A percentile compares a stretch with the other conserved stretches of the same genome.
Conservation (phyloP, 305 asterid species). For the Fraxinus greggii region DNA sequence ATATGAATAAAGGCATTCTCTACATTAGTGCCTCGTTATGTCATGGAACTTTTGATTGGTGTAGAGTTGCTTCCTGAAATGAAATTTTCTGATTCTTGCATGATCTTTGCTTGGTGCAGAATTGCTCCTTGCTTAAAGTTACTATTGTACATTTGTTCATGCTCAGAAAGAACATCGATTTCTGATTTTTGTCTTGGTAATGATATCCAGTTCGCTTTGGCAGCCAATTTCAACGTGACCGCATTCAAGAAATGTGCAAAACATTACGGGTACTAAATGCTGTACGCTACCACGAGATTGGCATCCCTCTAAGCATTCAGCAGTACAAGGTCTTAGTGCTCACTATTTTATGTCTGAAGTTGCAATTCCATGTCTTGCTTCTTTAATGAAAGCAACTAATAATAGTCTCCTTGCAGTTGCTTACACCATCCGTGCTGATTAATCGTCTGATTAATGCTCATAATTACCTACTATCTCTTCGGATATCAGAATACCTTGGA, state of each 20-base stretch:
- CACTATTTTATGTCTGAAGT: constrained; percentile 20
- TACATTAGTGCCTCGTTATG: constrained; percentile 3
- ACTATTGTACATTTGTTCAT: constrained; percentile 18
- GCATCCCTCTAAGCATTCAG: constrained; percentile 88
- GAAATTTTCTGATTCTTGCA: constrained; percentile 5
- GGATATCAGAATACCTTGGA: constrained; percentile 80
- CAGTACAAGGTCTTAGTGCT: constrained; percentile 73
- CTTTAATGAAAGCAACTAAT: not conserved
- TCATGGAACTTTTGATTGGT: constrained; percentile 17
- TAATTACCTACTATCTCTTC: constrained; percentile 75
- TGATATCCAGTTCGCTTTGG: constrained; percentile 87
- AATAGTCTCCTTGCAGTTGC: constrained; percentile 51
- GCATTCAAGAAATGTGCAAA: constrained; percentile 77
- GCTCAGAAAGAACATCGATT: constrained; percentile 36
- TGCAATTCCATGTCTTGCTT: constrained; percentile 18
- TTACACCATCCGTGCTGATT: constrained; percentile 81
- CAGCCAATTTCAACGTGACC: constrained; percentile 91
- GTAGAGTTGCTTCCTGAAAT: constrained; percentile 17
- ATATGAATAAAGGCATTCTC: constrained; percentile 3
- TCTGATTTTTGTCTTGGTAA: constrained; percentile 66
- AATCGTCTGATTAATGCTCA: constrained; percentile 87
- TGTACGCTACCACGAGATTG: constrained; percentile 75
- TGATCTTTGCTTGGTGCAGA: constrained; percentile 17
- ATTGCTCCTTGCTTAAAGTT: constrained; percentile 19
- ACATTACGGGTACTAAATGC: constrained; percentile 83